Percentiles rank a stretch among this genome's conserved stretches.
phyloP scores from a whole-genome alignment of 345 rosid genomes.

The Nasturtium officinale region DNA sequence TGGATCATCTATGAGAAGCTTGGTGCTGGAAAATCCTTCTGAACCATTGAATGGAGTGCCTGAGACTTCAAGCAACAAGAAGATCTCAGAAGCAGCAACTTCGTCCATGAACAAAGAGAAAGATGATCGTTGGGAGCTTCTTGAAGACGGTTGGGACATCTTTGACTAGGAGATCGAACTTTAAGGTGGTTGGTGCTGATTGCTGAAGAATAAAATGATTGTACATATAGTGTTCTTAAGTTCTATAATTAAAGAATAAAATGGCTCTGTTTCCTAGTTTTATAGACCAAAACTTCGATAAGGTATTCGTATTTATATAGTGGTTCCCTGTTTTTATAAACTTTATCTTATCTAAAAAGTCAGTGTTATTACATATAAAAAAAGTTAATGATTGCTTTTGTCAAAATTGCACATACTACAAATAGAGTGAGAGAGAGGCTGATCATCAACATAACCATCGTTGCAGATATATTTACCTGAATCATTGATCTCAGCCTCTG shows the following conservation, averaged over 20 bases:
- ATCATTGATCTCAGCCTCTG: conserved; percentile 3
- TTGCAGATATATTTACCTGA: not conserved
- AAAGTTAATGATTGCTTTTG: too few species aligned
- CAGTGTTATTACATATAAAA: too few species aligned
- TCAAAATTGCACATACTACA: too few species aligned
- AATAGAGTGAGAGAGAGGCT: conserved; percentile 53
- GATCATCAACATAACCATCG: conserved; percentile 11
- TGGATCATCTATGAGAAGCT: conserved; percentile 50
- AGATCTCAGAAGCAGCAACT: conserved; percentile 36
- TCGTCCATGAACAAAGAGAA: conserved; percentile 15
- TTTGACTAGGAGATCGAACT: conserved; percentile 38
- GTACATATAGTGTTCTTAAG: conserved; percentile 18
- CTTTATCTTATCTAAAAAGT: too few species aligned
- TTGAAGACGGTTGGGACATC: conserved; percentile 75
- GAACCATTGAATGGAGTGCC: conserved; percentile 12
- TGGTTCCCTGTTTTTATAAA: not conserved
- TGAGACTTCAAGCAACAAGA: conserved; percentile 31
- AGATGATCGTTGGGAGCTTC: conserved; percentile 38
- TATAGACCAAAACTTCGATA: not conserved
- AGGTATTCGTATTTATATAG: not conserved
- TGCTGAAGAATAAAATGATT: conserved; percentile 13
- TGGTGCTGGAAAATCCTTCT: conserved; percentile 21
- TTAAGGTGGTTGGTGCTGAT: conserved; percentile 26
- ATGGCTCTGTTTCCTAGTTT: not conserved
- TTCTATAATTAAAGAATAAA: conserved; percentile 26